Evolutionary conservation across 202 grass and related monocot species (phyloP).

Genomic region (Zizania palustris): DNA sequence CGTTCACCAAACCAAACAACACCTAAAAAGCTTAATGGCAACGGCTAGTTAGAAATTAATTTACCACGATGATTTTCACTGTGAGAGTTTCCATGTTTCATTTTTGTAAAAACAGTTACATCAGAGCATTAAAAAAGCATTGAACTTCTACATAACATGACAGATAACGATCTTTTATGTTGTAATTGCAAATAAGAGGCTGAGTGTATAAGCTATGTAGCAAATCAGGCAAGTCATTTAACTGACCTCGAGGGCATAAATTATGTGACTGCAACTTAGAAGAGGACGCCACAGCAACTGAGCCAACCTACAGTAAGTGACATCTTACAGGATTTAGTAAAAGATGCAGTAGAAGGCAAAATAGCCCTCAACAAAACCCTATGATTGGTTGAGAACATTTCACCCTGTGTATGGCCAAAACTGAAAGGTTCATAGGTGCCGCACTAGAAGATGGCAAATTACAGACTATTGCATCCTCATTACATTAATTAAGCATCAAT

Average conservation of each 20-base stretch:
- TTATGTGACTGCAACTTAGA: slow-evolving; percentile 26
- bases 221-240: slow-evolving; percentile 7
- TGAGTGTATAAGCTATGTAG: background rate
- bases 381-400: slow-evolving; percentile 33
- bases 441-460: background rate
- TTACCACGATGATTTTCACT: background rate
- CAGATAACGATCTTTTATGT: background rate
- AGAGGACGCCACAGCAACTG: background rate
- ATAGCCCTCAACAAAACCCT: background rate
- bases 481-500: background rate
- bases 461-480: background rate
- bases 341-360: background rate
- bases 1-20: no score
- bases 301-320: slow-evolving; percentile 32
- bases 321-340: slow-evolving; percentile 21
- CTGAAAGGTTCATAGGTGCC: background rate
- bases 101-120: background rate
- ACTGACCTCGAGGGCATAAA: slow-evolving; percentile 23
- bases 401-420: background rate
- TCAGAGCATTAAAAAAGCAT: background rate
- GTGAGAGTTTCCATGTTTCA: background rate
- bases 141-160: background rate
- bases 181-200: background rate
- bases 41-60: no score
- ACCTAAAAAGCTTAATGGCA: no score